A percentile compares a stretch with the other conserved stretches of the same genome.
phyloP scores from a whole-genome alignment of 176 grass and related monocot genomes.

The Chloris gayana region DNA sequence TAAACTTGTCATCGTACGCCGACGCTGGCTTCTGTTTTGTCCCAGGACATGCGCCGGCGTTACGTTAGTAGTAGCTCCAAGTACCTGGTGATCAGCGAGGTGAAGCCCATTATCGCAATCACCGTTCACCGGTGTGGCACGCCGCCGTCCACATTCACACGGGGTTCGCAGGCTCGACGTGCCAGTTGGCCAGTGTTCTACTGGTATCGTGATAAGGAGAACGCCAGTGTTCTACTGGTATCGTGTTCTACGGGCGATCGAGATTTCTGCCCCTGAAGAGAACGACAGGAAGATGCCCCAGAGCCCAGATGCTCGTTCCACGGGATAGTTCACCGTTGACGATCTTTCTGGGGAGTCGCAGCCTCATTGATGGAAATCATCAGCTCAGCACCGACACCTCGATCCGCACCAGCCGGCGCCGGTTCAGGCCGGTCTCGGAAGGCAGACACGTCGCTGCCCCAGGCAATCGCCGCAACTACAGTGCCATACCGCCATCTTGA shows the following conservation, averaged over 20 bases:
- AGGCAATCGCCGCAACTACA: background rate
- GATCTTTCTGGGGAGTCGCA: background rate
- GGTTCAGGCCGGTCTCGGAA: background rate
- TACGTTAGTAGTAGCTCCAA: too few species aligned
- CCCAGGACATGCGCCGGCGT: too few species aligned
- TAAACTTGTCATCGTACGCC: too few species aligned
- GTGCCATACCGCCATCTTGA: background rate
- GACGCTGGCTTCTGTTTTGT: too few species aligned
- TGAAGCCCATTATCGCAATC: too few species aligned
- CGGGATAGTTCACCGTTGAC: background rate
- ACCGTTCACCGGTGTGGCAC: too few species aligned
- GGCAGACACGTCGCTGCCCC: background rate
- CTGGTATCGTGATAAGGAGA: too few species aligned
- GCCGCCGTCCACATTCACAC: too few species aligned
- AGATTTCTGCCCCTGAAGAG: background rate
- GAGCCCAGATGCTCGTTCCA: background rate
- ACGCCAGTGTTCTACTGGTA: too few species aligned
- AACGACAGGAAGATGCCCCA: background rate
- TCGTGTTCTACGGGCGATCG: background rate
- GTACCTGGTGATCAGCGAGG: too few species aligned
- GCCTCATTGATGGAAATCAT: background rate
- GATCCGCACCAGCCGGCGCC: slow-evolving; percentile 16
- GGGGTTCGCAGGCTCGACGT: too few species aligned
- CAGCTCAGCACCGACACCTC: background rate
- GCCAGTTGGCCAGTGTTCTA: too few species aligned